Evolutionary conservation across 257 asterid species (phyloP), one percentile per base, ranked within the genome.

Genomic region (Penstemon newberryi): DNA sequence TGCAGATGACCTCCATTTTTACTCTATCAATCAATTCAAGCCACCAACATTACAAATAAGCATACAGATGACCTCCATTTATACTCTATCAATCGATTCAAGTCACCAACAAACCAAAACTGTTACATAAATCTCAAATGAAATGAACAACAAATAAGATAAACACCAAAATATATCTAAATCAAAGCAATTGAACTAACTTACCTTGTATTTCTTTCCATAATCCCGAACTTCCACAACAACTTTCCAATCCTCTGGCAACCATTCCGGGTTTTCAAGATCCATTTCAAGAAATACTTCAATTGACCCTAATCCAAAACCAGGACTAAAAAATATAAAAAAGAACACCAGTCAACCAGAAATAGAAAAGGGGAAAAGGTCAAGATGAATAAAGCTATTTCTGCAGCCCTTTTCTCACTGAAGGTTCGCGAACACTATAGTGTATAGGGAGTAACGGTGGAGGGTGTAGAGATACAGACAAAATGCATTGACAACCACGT

Each of bases 211-310:
- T 69, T 69, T 82, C 78, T 65, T 89, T 47, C 96, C 95, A 64
- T 54, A 64, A 38, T 58, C 67, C 68, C 86, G 77, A 6, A 57
- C 61, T 49, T 67, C 79, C 39, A 83, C 81, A n/a, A 74, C 61
- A 54, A 89, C 77, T 68, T 73, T 84, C 96, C 95, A 89, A 44
- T 87, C 96, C 19, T 13, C 71, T 11, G 94, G 96, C 42, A 89
- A 82, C 91, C 94, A 89, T 53, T 85, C 84, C 58, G 79, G 81
- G 62, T 49, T 62, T 47, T 76, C 79, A 73, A 68, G 73, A 11
- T 80, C 89, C 91, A 85, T 83, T 62, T 72, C 81, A 66, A 74
- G 60, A 69, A 71, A 49, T 52, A 37, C 65, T 13, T 51, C 60
- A 73, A 59, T 7, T 25, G 33, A 7, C 12, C 3, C 63, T 38